Base-by-base conservation (phyloP, 108 stramenopile species). In the Fragilariopsis cylindrus region DNA sequence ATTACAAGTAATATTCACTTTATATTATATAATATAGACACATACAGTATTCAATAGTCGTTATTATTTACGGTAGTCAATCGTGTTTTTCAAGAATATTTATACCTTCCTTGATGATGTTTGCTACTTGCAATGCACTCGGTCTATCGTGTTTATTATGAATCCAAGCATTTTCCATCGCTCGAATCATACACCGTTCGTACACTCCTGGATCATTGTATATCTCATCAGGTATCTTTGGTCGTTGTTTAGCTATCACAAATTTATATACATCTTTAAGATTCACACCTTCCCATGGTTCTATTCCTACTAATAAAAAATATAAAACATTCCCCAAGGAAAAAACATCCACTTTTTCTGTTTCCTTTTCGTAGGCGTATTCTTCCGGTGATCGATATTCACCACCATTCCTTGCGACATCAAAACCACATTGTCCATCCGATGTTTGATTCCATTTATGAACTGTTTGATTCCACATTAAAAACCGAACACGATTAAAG, bases 401-500 rank as follows among this genome's bases (percentile, higher is more conserved):
- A 57, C 87, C 90, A 70, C 82, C 85, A 62, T 90, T 88, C 46
- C 79, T 79, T 30, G 70, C 77, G 40, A 90, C 84, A 3, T 18
- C 7, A 55, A 88, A 90, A 12, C 83, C 81, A 73, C 90, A 90
- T 45, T 65, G 21, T 55, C 75, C 70, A 41, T 78, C 42, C 18
- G 11, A 11, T 21, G 54, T 49, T 2, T 60, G 18, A 46, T 65
- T 84, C 82, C 43, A 81, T 66, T 30, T 30, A 30, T 30, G 30
- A 30, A 30, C 30, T 43, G 72, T 46, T 52, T 56, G 60, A 45
- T 81, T 62, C 70, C 77, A 72, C 41, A 75, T 48, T 58, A 92
- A 76, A 54, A 89, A 86, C 56, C 91, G 72, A 46, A 82, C 88
- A 57, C 91, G 85, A 78, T 92, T 92, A 69, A 92, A 92, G 67